Conservation (phyloP, 2,329 filamentous ascomycete species). For the Cercospora sp. region DNA sequence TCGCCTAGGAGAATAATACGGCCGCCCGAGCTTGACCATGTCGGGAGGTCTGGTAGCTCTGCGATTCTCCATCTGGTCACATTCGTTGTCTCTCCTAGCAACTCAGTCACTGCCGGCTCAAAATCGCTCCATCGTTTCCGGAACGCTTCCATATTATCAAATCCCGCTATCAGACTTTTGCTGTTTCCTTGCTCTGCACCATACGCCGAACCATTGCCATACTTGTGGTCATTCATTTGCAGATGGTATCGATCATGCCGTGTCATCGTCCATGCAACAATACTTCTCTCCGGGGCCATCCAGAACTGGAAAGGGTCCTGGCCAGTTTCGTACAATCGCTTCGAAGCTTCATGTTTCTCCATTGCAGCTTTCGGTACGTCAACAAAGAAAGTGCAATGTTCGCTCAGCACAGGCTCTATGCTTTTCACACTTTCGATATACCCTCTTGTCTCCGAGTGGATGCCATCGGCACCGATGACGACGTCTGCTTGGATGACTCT, state of each 20-base stretch:
- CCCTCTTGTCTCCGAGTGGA: constrained; percentile 9
- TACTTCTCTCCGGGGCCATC: constrained; percentile 9
- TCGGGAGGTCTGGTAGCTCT: constrained; percentile 14
- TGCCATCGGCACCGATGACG: constrained; percentile 16
- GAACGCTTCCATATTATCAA: constrained; percentile 5
- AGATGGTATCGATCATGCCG: constrained; percentile 12
- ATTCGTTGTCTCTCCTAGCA: constrained; percentile 6
- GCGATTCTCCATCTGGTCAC: constrained; percentile 14
- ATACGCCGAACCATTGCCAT: constrained; percentile 6
- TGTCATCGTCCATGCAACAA: constrained; percentile 19
- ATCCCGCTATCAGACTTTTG: not conserved
- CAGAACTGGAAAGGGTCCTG: constrained; percentile 17
- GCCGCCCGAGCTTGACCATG: constrained; percentile 13
- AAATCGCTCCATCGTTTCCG: constrained; percentile 12
- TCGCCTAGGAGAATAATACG: constrained; percentile 15
- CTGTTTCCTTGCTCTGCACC: not conserved
- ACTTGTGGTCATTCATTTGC: constrained; percentile 16
- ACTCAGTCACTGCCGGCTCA: constrained; percentile 10
- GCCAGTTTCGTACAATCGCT: constrained; percentile 2
- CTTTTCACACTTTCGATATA: not conserved
- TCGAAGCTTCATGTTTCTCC: constrained; percentile 7
- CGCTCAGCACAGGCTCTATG: constrained; percentile 5
- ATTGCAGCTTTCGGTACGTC: constrained; percentile 7
- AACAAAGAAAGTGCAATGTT: constrained; percentile 17
- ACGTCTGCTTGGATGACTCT: constrained; percentile 9